These are phyloP conservation scores for Austroboletus eburneus DNA, from an alignment of 768 basidiomycete species.

Conservation along the genomic window DNA sequence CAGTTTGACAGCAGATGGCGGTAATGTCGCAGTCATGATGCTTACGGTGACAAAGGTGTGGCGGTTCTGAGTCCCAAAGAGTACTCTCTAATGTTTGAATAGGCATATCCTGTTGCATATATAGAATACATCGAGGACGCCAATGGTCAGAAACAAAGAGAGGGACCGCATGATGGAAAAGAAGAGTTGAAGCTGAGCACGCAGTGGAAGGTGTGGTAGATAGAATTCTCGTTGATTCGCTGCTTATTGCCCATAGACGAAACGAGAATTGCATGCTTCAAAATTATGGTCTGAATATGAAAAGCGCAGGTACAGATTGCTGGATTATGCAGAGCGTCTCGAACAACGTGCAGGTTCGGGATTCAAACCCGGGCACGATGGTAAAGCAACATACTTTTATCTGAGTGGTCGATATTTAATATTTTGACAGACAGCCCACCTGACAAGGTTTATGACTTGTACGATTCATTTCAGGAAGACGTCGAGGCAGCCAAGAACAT, in stretches of 20 bases:
- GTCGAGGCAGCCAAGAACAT: conserved; percentile 40
- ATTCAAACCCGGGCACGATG: conserved; percentile 40
- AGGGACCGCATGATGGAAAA: conserved; percentile 62
- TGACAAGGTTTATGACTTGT: conserved; percentile 50
- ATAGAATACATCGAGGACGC: conserved; percentile 58
- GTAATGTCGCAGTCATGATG: conserved; percentile 69
- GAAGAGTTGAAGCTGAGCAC: conserved; percentile 63
- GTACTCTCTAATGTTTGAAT: neutral
- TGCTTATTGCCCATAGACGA: conserved; percentile 39
- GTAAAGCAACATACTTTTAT: conserved; percentile 21
- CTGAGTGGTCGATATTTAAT: neutral
- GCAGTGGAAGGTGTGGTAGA: conserved; percentile 62
- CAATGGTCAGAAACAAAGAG: conserved; percentile 45
- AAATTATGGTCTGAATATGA: conserved; percentile 57
- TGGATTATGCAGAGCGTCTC: conserved; percentile 63
- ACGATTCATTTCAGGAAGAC: conserved; percentile 60
- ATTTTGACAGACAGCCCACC: conserved; percentile 28
- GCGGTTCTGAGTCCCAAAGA: neutral
- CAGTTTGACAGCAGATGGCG: conserved; percentile 80
- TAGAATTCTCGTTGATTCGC: neutral
- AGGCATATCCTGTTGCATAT: conserved; percentile 76
- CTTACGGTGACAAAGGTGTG: conserved; percentile 63
- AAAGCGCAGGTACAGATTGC: conserved; percentile 47
- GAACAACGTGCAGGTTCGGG: conserved; percentile 51
- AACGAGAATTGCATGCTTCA: conserved; percentile 53